Percentiles rank a stretch among this genome's conserved stretches.
These are phyloP conservation scores for Fusarium robinianum DNA, from an alignment of 2,329 filamentous ascomycete species.

Conservation along the genomic window DNA sequence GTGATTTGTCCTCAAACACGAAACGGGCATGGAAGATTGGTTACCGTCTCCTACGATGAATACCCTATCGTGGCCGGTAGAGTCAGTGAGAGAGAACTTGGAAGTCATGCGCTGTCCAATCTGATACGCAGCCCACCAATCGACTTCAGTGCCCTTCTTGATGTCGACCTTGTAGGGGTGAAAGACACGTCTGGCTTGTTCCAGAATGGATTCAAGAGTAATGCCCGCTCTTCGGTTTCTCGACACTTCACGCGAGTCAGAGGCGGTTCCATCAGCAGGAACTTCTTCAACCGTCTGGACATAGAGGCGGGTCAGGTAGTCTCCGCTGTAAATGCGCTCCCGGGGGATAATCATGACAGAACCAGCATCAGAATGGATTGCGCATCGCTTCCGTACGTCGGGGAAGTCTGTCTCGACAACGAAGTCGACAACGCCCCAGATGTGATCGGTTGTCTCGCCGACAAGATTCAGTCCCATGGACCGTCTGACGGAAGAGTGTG, in stretches of 20 bases:
- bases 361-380: constrained; percentile 32
- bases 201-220: constrained; percentile 50
- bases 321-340: constrained; percentile 24
- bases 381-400: constrained; percentile 38
- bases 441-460: constrained; percentile 36
- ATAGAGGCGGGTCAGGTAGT: constrained; percentile 31
- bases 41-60: constrained; percentile 66
- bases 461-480: constrained; percentile 33
- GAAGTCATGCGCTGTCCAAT: constrained; percentile 61
- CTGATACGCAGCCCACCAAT: constrained; percentile 50
- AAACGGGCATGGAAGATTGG: constrained; percentile 36
- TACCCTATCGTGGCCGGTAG: constrained; percentile 59
- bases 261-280: not conserved
- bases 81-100: constrained; percentile 54
- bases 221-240: constrained; percentile 11
- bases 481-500: constrained; percentile 34
- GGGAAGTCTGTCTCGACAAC: constrained; percentile 36
- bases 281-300: constrained; percentile 19
- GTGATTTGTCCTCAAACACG: not conserved
- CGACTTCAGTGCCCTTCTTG: constrained; percentile 7
- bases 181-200: constrained; percentile 57
- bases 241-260: not conserved
- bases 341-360: constrained; percentile 37
- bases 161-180: constrained; percentile 55
- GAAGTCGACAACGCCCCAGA: constrained; percentile 38